Evolutionary conservation across 345 rosid species (phyloP).

Genomic region (Mallotus nudiflorus): DNA sequence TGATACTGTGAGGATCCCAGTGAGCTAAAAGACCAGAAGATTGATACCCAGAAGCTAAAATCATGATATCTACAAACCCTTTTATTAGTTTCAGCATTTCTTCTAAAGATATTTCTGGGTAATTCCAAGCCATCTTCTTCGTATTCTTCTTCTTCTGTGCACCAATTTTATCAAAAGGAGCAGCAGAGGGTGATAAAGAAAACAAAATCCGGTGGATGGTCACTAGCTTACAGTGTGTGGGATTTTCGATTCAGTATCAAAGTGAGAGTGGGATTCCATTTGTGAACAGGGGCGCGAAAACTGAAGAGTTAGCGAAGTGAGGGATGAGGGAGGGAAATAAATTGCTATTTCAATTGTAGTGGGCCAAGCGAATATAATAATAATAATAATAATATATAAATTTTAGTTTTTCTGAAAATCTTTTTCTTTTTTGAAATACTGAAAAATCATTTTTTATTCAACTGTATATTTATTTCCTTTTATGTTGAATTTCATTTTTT

Average conservation of each 20-base stretch:
- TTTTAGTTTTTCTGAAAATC: too few relatives aligned
- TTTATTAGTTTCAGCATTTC: slow-evolving; percentile 58
- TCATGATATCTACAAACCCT: slow-evolving; percentile 74
- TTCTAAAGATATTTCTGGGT: slow-evolving; percentile 55
- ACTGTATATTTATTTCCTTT: too few relatives aligned
- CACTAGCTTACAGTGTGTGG: not conserved
- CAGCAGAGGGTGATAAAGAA: not conserved
- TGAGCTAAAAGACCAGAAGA: slow-evolving; percentile 67
- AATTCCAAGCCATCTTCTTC: slow-evolving; percentile 64
- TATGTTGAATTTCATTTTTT: too few relatives aligned
- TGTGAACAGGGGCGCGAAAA: not conserved
- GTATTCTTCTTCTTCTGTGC: slow-evolving; percentile 22
- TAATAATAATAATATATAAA: too few relatives aligned
- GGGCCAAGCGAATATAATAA: not conserved
- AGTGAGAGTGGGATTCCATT: not conserved
- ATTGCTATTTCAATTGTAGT: not conserved
- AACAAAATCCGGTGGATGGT: not conserved
- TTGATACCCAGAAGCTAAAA: slow-evolving; percentile 77
- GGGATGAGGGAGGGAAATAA: not conserved
- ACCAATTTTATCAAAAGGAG: too few relatives aligned
- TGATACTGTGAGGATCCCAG: slow-evolving; percentile 65
- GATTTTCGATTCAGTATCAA: not conserved
- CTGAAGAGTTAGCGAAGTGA: not conserved
- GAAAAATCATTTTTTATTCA: too few relatives aligned
- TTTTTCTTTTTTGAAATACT: too few relatives aligned